Evolutionary conservation across 164 flowering plant genomes (phyloP).

Genomic region (Cinnamomum micranthum): DNA sequence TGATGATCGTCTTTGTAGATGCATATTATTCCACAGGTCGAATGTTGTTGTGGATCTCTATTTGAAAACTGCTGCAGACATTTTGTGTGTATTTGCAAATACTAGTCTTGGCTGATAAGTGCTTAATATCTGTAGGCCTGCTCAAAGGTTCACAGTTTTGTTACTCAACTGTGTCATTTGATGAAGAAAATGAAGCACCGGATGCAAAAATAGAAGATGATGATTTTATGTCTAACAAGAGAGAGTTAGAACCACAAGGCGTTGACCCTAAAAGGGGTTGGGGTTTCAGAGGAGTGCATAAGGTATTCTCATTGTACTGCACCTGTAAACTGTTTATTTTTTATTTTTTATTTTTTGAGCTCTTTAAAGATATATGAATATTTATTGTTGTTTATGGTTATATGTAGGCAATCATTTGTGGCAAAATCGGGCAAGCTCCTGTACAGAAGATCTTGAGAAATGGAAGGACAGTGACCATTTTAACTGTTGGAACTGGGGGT

Average conservation of each 20-base stretch:
- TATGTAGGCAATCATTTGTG: constrained; percentile 85
- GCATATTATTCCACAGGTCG: too few relatives aligned
- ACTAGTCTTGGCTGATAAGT: not conserved
- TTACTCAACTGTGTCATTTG: constrained; percentile 39
- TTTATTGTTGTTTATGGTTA: not conserved
- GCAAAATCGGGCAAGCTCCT: constrained; percentile 85
- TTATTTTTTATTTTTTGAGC: too few relatives aligned
- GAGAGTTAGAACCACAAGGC: constrained; percentile 58
- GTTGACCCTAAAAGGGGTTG: constrained; percentile 90
- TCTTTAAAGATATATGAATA: too few relatives aligned
- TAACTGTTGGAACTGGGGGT: constrained; percentile 94
- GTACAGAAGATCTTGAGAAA: constrained; percentile 89
- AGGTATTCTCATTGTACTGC: constrained; percentile 42
- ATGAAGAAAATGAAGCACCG: constrained; percentile 15
- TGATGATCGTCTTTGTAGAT: too few relatives aligned
- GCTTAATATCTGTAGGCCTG: constrained; percentile 12
- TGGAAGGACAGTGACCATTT: constrained; percentile 83
- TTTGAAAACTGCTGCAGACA: too few relatives aligned
- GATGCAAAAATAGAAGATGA: constrained; percentile 31
- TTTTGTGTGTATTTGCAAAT: not conserved
- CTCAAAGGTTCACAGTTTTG: constrained; percentile 41
- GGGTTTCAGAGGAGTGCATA: constrained; percentile 92
- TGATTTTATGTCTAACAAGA: constrained; percentile 43
- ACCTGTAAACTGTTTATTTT: not conserved
- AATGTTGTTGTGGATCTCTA: too few relatives aligned